Evolutionary conservation across 108 stramenopile species (phyloP), one percentile per base, ranked within the genome.

Genomic region (Pseudonitzschia pungens): DNA sequence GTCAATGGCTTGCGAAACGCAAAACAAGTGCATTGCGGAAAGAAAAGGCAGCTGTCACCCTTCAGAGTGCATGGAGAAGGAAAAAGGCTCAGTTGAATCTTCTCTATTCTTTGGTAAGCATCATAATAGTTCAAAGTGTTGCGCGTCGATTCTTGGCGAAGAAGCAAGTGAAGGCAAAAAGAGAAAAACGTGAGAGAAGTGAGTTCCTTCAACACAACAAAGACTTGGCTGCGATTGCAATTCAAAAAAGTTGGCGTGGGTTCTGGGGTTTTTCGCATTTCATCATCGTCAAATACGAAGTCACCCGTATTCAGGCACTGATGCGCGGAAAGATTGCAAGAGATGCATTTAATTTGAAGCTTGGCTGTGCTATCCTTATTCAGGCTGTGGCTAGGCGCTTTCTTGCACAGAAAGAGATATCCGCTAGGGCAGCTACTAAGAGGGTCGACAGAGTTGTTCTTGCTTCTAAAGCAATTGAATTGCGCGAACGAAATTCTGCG

Each of bases 61-160:
- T 89, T 48, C 87, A 88, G 64, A 62, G 60, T 21, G 41, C 63
- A 14, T 86, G 83, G 82, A 70, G 91, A 65, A 75, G 78, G 4
- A 75, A 86, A 58, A 69, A 58, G 42, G 87, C 88, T 40, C 87
- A 84, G 31, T 68, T 77, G 22, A 63, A 72, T 21, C 71, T 89
- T 70, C 72, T 88, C 26, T 79, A 78, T 51, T 71, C 73, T n/a
- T 71, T 88, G 56, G 86, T 88, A 15, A 82, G 87, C 51, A 80
- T 91, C 29, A 89, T 88, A 70, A 79, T 86, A 18, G 82, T 85
- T 33, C 87, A 92, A 81, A 89, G 88, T 69, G 42, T 89, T 21
- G 82, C 81, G 68, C 77, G 89, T 24, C 78, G 88, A 50, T 76
- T 77, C 55, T 60, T 78, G 52, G 77, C 85, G 60, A 78, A 74